These are phyloP conservation scores for Candida glucosophila DNA, from an alignment of 1,139 yeast genomes.

Conservation along the genomic window DNA sequence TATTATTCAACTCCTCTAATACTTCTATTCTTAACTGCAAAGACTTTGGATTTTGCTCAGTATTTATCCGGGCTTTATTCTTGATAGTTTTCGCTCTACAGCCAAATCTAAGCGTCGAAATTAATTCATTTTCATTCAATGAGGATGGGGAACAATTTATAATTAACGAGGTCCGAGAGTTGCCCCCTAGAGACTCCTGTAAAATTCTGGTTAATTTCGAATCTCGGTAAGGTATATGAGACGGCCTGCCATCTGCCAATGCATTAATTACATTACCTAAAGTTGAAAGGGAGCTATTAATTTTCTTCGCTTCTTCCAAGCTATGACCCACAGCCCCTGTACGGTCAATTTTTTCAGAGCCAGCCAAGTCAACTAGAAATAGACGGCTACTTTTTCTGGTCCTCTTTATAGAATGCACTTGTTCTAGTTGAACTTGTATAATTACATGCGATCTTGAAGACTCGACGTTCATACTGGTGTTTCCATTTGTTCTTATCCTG, in stretches of 20 bases:
- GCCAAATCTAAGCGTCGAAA: slow-evolving; percentile 76
- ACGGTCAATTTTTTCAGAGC: slow-evolving; percentile 79
- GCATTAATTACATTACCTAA: slow-evolving; percentile 79
- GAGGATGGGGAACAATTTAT: slow-evolving; percentile 71
- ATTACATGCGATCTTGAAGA: slow-evolving; percentile 82
- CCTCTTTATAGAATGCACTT: slow-evolving; percentile 55
- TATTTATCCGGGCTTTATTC: slow-evolving; percentile 61
- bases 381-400: slow-evolving; percentile 57
- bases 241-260: slow-evolving; percentile 58
- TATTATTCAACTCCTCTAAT: slow-evolving; percentile 40
- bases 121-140: slow-evolving; percentile 56
- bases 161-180: slow-evolving; percentile 71
- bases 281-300: slow-evolving; percentile 69
- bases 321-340: slow-evolving; percentile 74
- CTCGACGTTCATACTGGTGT: slow-evolving; percentile 68
- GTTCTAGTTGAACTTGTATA: slow-evolving; percentile 57
- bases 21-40: slow-evolving; percentile 41
- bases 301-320: slow-evolving; percentile 77
- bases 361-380: slow-evolving; percentile 80
- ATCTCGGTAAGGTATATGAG: slow-evolving; percentile 73
- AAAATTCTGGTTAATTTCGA: slow-evolving; percentile 76
- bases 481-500: slow-evolving; percentile 44
- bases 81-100: slow-evolving; percentile 66
- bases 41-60: slow-evolving; percentile 55
- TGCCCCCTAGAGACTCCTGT: slow-evolving; percentile 84